These are phyloP conservation scores for Stephania japonica DNA, from an alignment of 164 flowering plant genomes.

Conservation along the genomic window DNA sequence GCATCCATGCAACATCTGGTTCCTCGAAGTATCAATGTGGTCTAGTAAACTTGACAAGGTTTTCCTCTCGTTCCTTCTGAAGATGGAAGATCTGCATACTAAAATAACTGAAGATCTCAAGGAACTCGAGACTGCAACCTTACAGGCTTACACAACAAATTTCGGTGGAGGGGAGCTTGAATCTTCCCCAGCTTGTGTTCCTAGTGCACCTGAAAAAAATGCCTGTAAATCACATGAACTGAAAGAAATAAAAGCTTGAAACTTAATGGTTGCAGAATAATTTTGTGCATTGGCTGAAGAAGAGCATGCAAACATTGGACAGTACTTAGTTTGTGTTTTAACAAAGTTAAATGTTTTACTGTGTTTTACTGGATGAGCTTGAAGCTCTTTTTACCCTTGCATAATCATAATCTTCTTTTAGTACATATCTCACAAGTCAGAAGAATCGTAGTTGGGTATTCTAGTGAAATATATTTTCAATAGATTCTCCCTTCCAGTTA, in stretches of 20 bases:
- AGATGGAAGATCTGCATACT: neutral
- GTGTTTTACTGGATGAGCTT: too few relatives aligned
- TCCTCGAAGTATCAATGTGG: neutral
- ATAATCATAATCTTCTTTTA: too few relatives aligned
- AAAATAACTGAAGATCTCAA: neutral
- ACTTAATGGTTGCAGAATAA: too few relatives aligned
- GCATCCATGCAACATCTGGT: neutral
- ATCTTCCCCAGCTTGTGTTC: neutral
- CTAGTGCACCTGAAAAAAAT: slow-evolving; percentile 12
- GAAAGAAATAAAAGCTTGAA: neutral
- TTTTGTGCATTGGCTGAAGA: neutral
- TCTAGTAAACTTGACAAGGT: neutral
- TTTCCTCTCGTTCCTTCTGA: neutral
- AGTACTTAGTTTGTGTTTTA: too few relatives aligned
- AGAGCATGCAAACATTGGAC: neutral
- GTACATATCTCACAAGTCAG: too few relatives aligned
- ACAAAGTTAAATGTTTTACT: neutral
- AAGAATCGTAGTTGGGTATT: too few relatives aligned
- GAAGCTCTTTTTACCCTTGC: too few relatives aligned
- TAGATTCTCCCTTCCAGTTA: too few relatives aligned
- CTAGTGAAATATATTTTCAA: too few relatives aligned
- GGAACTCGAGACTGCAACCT: neutral
- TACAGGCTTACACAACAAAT: slow-evolving; percentile 7
- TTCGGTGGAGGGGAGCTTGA: neutral
- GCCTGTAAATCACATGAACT: neutral